These are phyloP conservation scores for Pythium chondricola DNA, from an alignment of 352 stramenopile species.

Conservation along the genomic window DNA sequence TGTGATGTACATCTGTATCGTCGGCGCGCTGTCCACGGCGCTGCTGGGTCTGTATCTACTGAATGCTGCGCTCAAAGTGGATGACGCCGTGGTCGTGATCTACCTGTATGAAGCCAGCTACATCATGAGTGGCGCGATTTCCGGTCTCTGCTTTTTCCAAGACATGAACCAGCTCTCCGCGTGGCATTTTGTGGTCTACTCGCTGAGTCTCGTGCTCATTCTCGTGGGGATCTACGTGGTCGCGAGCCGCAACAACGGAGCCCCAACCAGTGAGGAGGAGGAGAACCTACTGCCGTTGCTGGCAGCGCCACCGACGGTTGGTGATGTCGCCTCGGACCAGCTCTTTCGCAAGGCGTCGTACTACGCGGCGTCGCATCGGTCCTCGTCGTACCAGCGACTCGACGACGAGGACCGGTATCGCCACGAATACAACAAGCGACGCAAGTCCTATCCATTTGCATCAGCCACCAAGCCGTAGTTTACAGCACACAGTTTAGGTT, in stretches of 20 bases:
- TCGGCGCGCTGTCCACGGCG: constrained; percentile 54
- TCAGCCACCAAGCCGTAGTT: too few species aligned
- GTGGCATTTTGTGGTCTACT: constrained; percentile 75
- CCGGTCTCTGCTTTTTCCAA: constrained; percentile 71
- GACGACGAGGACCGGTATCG: constrained; percentile 6
- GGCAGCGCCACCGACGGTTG: constrained; percentile 29
- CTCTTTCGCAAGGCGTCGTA: constrained; percentile 55
- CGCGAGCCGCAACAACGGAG: constrained; percentile 36
- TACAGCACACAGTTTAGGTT: too few species aligned
- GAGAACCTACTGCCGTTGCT: constrained; percentile 51
- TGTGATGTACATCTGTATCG: constrained; percentile 66
- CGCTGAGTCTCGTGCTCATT: constrained; percentile 61
- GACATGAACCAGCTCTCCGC: constrained; percentile 60
- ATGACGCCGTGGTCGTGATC: constrained; percentile 78
- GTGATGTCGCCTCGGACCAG: constrained; percentile 34
- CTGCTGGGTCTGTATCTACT: constrained; percentile 63
- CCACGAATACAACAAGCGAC: constrained; percentile 17
- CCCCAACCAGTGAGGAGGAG: constrained; percentile 33
- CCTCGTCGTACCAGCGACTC: constrained; percentile 9
- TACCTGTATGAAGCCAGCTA: constrained; percentile 82
- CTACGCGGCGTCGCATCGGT: constrained; percentile 22
- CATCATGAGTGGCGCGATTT: constrained; percentile 68
- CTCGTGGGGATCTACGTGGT: constrained; percentile 71
- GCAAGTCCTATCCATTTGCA: constrained; percentile 40
- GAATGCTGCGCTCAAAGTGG: constrained; percentile 73